These are phyloP conservation scores for Leishmania braziliensis DNA, from an alignment of 208 protist genomes.

Conservation along the genomic window DNA sequence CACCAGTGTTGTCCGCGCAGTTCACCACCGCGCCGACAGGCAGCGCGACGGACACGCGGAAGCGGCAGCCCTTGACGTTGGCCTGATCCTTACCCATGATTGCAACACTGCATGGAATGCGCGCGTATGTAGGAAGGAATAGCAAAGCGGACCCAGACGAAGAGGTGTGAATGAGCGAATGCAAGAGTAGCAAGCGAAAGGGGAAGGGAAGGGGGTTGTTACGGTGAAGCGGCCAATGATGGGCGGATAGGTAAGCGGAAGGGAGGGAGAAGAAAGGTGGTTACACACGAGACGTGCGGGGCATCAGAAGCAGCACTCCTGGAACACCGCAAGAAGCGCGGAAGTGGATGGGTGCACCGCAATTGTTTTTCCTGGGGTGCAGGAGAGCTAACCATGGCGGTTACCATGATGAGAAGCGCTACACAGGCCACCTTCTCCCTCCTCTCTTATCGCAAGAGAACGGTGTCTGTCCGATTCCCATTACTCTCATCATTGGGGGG, in stretches of 20 bases:
- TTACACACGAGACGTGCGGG: background rate
- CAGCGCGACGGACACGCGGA: slow-evolving; percentile 98
- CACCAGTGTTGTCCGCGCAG: slow-evolving; percentile 99
- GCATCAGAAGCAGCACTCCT: background rate
- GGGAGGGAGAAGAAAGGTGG: background rate
- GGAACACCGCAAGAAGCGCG: background rate
- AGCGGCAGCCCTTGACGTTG: slow-evolving; percentile 96
- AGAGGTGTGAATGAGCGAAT: background rate
- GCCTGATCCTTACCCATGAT: slow-evolving; percentile 89
- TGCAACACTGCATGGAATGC: slow-evolving; percentile 16
- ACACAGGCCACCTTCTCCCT: background rate
- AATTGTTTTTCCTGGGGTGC: background rate
- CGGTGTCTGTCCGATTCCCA: background rate
- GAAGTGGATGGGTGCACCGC: background rate
- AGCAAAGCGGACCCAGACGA: background rate
- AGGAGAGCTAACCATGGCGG: background rate
- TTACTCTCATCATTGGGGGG: background rate
- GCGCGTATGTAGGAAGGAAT: background rate
- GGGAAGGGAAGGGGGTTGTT: background rate
- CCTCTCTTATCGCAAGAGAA: background rate
- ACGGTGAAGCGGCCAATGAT: background rate
- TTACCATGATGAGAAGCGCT: background rate
- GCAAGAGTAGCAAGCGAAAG: background rate
- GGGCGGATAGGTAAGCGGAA: background rate
- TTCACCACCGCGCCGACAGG: slow-evolving; percentile 99